Conservation (phyloP, 306 rosid genomes). For the Luffa aegyptiaca region DNA sequence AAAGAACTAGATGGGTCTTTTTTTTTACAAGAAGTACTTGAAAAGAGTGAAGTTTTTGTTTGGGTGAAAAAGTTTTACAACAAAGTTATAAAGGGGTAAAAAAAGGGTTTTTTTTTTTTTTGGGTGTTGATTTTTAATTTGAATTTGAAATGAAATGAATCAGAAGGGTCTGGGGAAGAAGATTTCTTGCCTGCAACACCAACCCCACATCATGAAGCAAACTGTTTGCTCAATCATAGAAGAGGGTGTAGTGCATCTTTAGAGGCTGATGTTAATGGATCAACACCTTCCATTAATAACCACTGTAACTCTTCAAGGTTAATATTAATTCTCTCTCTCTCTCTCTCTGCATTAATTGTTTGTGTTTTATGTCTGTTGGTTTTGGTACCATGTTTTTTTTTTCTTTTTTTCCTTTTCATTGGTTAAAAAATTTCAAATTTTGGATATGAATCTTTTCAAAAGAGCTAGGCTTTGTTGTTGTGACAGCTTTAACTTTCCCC, state of each 20-base stretch:
- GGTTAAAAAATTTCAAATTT: neutral
- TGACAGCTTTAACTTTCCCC: neutral
- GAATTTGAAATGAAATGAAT: neutral
- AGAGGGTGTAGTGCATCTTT: constrained; percentile 30
- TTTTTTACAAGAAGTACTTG: no score
- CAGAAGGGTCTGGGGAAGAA: constrained; percentile 74
- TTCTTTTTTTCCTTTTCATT: neutral
- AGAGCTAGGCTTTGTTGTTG: neutral
- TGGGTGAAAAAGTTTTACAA: no score
- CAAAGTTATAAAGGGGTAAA: no score
- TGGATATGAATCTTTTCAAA: neutral
- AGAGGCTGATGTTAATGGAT: constrained; percentile 34
- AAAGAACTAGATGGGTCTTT: no score
- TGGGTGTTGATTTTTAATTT: no score
- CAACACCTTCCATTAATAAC: constrained; percentile 33
- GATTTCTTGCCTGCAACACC: constrained; percentile 47
- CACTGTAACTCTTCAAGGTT: constrained; percentile 48
- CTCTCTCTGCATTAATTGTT: neutral
- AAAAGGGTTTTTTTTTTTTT: no score
- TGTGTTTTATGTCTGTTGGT: neutral
- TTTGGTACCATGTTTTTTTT: neutral
- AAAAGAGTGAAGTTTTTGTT: no score
- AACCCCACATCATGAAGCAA: constrained; percentile 30
- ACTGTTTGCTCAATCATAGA: constrained; percentile 33
- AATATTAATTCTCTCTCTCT: neutral